Percentiles rank a stretch among this genome's conserved stretches.
Evolutionary conservation across 768 basidiomycete species (phyloP).

Genomic region (Boletus huronensis): DNA sequence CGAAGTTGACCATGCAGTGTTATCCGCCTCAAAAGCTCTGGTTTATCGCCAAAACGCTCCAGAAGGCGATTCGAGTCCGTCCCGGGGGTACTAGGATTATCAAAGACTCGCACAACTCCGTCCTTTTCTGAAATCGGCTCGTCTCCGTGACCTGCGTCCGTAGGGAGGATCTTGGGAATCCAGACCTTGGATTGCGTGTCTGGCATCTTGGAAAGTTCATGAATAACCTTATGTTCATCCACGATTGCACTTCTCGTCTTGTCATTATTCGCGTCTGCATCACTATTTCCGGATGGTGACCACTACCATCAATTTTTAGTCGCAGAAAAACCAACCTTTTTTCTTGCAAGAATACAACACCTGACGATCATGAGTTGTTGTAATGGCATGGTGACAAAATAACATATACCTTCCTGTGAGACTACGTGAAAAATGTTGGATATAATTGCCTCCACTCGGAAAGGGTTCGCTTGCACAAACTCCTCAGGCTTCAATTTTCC

Average conservation of each 20-base stretch:
- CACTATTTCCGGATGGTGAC: not conserved
- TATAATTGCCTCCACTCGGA: not conserved
- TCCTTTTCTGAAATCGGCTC: not conserved
- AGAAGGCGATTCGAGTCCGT: not conserved
- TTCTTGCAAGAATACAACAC: not conserved
- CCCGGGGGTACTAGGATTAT: not conserved
- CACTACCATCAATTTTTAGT: too few relatives aligned
- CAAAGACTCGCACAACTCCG: not conserved
- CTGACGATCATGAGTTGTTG: not conserved
- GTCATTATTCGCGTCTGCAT: not conserved
- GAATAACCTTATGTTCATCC: not conserved
- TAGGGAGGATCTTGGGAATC: not conserved
- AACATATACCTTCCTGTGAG: not conserved
- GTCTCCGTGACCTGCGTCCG: not conserved
- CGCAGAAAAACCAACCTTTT: not conserved
- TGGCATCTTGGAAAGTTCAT: not conserved
- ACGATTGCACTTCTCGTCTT: not conserved
- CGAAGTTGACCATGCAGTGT: not conserved
- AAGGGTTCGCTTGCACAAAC: not conserved
- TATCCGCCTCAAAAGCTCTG: not conserved
- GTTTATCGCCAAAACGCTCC: not conserved
- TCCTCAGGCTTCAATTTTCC: not conserved
- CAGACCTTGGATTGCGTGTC: not conserved
- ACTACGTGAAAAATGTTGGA: not conserved
- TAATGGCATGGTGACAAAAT: not conserved